Conservation (phyloP, 1,284 basidiomycete species). For the Phellopilus nigrolimitatus region DNA sequence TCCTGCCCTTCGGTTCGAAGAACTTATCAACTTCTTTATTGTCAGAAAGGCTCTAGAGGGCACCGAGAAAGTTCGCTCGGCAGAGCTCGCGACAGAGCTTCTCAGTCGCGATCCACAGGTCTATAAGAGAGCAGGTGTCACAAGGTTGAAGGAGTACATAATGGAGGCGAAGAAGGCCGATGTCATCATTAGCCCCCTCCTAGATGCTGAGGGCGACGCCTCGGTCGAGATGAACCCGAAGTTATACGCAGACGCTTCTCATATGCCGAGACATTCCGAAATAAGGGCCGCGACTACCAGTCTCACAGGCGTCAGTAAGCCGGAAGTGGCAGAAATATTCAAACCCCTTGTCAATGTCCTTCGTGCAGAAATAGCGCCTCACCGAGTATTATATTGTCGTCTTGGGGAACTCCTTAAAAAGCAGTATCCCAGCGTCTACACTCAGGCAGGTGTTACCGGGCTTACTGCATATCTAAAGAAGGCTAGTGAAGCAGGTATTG, state of each 20-base stretch:
- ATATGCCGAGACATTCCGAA: no score
- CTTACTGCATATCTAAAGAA: constrained; percentile 8
- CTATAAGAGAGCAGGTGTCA: constrained; percentile 40
- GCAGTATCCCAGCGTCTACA: constrained; percentile 1
- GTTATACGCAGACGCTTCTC: not conserved
- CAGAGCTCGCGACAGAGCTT: constrained; percentile 36
- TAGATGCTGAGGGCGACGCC: constrained; percentile 36
- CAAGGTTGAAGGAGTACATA: constrained; percentile 42
- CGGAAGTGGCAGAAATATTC: not conserved
- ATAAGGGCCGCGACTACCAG: not conserved
- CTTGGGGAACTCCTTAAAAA: constrained; percentile 2
- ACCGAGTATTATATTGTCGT: not conserved
- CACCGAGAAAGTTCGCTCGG: constrained; percentile 33
- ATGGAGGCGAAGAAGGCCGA: constrained; percentile 40
- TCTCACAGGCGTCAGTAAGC: not conserved
- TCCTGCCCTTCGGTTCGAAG: constrained; percentile 20
- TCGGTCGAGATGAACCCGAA: constrained; percentile 31
- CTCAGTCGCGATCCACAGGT: constrained; percentile 30
- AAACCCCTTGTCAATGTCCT: constrained; percentile 5
- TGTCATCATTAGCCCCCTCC: constrained; percentile 33
- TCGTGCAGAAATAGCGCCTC: not conserved
- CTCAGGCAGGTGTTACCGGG: not conserved
- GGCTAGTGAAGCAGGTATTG: constrained; percentile 1
- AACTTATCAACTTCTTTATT: constrained; percentile 24
- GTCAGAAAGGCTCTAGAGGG: constrained; percentile 28